Base-by-base conservation (phyloP, 805 yeast species). In the Teunomyces panamensis region DNA sequence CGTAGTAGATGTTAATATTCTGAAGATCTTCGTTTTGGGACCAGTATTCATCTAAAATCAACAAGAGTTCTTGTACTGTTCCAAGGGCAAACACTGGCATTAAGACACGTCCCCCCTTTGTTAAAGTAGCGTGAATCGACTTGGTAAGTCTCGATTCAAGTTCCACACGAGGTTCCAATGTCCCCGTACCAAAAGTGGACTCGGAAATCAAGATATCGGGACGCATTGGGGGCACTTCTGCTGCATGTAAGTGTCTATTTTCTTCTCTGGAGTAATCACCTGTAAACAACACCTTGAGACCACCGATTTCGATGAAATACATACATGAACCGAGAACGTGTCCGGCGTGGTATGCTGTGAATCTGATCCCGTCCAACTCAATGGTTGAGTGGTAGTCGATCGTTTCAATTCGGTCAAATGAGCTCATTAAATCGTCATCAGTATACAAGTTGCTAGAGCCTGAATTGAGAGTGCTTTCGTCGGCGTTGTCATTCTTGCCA, bases 291-390 rank as follows among this genome's bases (percentile, higher is more conserved):
- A 89, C 77, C 55, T 89, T 87, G 49, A 92, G 71, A 0, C 97
- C 97, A 14, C 96, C 97, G 58, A 94, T 86, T 65, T 94, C 99
- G 43, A 94, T 81, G 55, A 94, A 84, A 65, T 85, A 94, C 98
- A 94, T 94, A 9, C 98, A 97, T 9, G 99, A 98, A 47, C 99
- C 99, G 39, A 94, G 73, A 9, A 94, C 99, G 75, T 94, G 99
- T n/a, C 99, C 99, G 6, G 99, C 99, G 69, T 92, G 99, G 65
- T 86, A 94, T 1, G 99, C 99, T 1, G 99, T 94, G 71, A 94
- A 92, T 60, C 94, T 77, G 48, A 94, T 85, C 45, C 99, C 99
- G 49, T 88, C 95, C 30, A 91, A 87, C 57, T 94, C 98, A 54
- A 89, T 80, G 0, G 99, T 94, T 4, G 97, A 89, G 66, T 94